These are phyloP conservation scores for Kuraishia molischiana DNA, from an alignment of 805 yeast genomes.

Conservation along the genomic window DNA sequence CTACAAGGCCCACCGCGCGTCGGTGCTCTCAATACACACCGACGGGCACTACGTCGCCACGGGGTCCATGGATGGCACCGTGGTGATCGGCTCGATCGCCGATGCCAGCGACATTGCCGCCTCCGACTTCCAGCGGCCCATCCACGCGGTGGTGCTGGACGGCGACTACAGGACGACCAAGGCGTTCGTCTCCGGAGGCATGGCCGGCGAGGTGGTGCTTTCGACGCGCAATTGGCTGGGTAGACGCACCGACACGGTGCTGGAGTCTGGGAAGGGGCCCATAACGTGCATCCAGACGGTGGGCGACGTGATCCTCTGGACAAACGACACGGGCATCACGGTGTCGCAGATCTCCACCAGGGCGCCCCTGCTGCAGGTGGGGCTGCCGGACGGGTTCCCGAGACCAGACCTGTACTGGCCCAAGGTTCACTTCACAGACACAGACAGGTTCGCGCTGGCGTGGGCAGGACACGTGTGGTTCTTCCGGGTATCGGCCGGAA, in stretches of 20 bases:
- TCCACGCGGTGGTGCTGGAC: slow-evolving; percentile 79
- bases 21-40: slow-evolving; percentile 61
- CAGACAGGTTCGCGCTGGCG: slow-evolving; percentile 60
- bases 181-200: slow-evolving; percentile 81
- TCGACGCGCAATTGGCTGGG: slow-evolving; percentile 86
- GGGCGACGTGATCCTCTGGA: slow-evolving; percentile 68
- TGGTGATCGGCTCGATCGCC: slow-evolving; percentile 63
- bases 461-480: slow-evolving; percentile 81
- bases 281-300: slow-evolving; percentile 57
- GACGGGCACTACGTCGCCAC: slow-evolving; percentile 75
- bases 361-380: slow-evolving; percentile 37
- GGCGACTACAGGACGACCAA: slow-evolving; percentile 51
- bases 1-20: slow-evolving; percentile 76
- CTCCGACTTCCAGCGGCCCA: slow-evolving; percentile 78
- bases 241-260: slow-evolving; percentile 54
- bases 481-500: slow-evolving; percentile 29
- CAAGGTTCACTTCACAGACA: slow-evolving; percentile 53
- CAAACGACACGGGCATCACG: slow-evolving; percentile 73
- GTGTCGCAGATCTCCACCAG: slow-evolving; percentile 49
- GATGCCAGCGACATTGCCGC: slow-evolving; percentile 60
- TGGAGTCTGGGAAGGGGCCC: slow-evolving; percentile 59
- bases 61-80: slow-evolving; percentile 91
- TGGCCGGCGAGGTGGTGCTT: slow-evolving; percentile 69
- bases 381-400: slow-evolving; percentile 44
- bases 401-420: slow-evolving; percentile 85